Percentiles rank a stretch among this genome's conserved stretches.
Evolutionary conservation across 179 eudicot genomes (phyloP).

Genomic region (Beta macrorhiza): DNA sequence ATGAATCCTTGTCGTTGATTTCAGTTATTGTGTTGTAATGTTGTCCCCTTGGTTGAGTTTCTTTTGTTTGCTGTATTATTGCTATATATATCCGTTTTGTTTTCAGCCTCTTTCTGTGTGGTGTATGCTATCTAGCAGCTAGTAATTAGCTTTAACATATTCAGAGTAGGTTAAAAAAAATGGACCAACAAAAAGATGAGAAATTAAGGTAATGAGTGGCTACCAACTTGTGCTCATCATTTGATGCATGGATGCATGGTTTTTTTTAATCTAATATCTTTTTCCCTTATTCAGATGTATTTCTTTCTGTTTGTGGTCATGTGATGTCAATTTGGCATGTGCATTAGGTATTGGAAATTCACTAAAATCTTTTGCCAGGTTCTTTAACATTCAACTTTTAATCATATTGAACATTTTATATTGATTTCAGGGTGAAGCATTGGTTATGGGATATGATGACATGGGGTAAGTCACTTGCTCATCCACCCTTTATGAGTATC

Average conservation of each 20-base stretch:
- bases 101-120: neutral
- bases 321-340: neutral
- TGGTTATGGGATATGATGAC: constrained; percentile 97
- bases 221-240: neutral
- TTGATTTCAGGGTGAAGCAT: constrained; percentile 84
- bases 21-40: neutral
- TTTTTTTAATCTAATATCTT: neutral
- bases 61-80: neutral
- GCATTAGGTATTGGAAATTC: neutral
- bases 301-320: neutral
- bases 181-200: neutral
- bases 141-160: neutral
- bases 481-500: neutral
- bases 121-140: neutral
- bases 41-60: neutral
- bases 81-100: neutral
- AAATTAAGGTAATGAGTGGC: neutral
- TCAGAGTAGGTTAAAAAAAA: neutral
- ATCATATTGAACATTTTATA: neutral
- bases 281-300: neutral
- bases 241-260: neutral
- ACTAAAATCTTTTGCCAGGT: neutral
- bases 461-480: constrained; percentile 69
- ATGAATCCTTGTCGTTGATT: neutral
- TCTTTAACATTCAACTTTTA: neutral